Evolutionary conservation across 331 rosid genomes (phyloP).

Genomic region (Arachis monticola): DNA sequence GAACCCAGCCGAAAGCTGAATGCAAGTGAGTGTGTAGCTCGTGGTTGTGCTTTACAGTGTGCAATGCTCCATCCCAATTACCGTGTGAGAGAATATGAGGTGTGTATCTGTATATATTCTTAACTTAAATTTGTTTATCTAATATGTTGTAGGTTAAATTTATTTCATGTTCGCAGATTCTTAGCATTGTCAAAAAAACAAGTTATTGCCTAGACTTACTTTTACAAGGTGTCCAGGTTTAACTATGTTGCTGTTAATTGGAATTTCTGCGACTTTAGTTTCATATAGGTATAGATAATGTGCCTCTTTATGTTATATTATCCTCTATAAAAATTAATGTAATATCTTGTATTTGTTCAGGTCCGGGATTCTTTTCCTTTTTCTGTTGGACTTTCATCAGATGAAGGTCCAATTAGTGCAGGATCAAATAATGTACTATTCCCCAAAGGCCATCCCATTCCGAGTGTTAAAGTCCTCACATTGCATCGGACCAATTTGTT

Average conservation of each 20-base stretch:
- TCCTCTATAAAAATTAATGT: constrained; percentile 19
- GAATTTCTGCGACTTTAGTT: neutral
- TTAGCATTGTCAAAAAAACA: constrained; percentile 4
- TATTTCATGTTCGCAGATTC: constrained; percentile 23
- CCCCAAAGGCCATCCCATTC: constrained; percentile 75
- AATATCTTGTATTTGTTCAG: constrained; percentile 50
- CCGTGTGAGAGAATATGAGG: constrained; percentile 93
- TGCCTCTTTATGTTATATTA: constrained; percentile 22
- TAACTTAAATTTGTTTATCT: neutral
- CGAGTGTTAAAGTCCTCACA: constrained; percentile 62
- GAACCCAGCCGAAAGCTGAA: constrained; percentile 91
- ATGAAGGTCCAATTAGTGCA: constrained; percentile 57
- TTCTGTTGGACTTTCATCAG: constrained; percentile 70
- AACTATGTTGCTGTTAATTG: constrained; percentile 17
- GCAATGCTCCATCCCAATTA: constrained; percentile 95
- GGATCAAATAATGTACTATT: constrained; percentile 63
- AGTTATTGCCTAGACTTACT: constrained; percentile 25
- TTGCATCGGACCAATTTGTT: constrained; percentile 62
- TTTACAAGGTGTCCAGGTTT: constrained; percentile 5
- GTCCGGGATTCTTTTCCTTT: constrained; percentile 85
- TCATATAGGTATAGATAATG: constrained; percentile 16
- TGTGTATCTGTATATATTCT: constrained; percentile 41
- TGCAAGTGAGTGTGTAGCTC: constrained; percentile 98
- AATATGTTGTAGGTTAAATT: constrained; percentile 12
- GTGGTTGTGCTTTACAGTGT: constrained; percentile 97